A percentile compares a stretch with the other conserved stretches of the same genome.
Conservation (phyloP, 2,329 filamentous ascomycete genomes). For the Colletotrichum tofieldiae region DNA sequence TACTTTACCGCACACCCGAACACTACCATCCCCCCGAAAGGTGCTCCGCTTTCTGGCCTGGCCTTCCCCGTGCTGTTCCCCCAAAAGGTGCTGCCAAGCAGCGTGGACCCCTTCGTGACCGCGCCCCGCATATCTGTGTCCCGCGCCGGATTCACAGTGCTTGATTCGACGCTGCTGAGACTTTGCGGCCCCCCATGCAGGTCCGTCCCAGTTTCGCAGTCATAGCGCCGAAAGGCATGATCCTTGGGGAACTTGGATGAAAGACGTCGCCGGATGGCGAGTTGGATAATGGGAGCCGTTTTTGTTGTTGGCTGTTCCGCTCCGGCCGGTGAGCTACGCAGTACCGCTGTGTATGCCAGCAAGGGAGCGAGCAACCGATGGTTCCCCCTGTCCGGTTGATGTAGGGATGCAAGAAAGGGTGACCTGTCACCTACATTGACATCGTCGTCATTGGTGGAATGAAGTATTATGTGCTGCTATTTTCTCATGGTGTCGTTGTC, state of each 20-base stretch:
- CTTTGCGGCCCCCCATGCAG: slow-evolving; percentile 21
- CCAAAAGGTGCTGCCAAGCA: not conserved
- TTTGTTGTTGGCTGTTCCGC: not conserved
- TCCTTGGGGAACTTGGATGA: slow-evolving; percentile 11
- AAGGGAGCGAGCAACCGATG: not conserved
- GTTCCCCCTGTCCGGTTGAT: not conserved
- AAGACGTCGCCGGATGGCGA: not conserved
- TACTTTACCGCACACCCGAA: slow-evolving; percentile 4
- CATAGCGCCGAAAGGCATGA: slow-evolving; percentile 38
- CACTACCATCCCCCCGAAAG: not conserved
- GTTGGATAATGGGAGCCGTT: no score
- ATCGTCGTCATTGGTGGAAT: not conserved
- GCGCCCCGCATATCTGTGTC: not conserved
- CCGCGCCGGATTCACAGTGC: not conserved
- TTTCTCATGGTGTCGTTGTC: not conserved
- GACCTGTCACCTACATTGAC: no score
- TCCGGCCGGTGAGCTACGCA: not conserved
- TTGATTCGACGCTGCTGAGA: slow-evolving; percentile 30
- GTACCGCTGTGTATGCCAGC: not conserved
- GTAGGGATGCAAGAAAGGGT: not conserved
- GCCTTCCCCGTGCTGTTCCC: slow-evolving; percentile 1
- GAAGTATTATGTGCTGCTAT: not conserved
- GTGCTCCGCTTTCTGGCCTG: not conserved
- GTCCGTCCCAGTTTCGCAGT: slow-evolving; percentile 32
- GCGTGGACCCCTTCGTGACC: slow-evolving; percentile 12